These are phyloP conservation scores for Diaporthe caulivora DNA, from an alignment of 2,329 filamentous ascomycete genomes.

Conservation along the genomic window DNA sequence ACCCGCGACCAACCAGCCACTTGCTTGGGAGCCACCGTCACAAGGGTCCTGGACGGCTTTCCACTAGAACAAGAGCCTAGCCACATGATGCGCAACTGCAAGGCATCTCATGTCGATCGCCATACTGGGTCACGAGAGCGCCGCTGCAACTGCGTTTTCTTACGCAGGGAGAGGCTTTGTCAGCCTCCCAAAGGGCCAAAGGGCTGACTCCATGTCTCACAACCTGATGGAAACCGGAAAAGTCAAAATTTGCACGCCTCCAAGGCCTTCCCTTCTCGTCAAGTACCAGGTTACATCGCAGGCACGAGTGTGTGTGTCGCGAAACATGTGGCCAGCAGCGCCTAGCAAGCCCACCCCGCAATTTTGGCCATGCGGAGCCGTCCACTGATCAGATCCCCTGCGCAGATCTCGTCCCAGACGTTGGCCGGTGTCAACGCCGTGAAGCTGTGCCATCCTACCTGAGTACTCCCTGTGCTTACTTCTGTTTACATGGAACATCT, in stretches of 20 bases:
- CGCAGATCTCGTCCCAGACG: background rate
- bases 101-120: background rate
- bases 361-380: conserved; percentile 34
- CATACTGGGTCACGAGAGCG: conserved; percentile 9
- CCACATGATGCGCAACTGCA: background rate
- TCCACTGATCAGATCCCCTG: conserved; percentile 32
- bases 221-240: conserved; percentile 17
- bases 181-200: background rate
- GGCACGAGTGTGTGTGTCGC: background rate
- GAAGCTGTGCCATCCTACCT: background rate
- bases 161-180: background rate
- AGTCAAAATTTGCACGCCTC: background rate
- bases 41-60: background rate
- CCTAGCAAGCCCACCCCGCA: conserved; percentile 25
- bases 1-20: background rate
- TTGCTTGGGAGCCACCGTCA: background rate
- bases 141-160: background rate
- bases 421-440: background rate
- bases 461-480: background rate
- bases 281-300: conserved; percentile 17
- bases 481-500: conserved; percentile 11
- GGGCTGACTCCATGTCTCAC: conserved; percentile 12
- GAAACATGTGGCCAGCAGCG: conserved; percentile 27
- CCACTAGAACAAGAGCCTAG: background rate
- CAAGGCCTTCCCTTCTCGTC: conserved; percentile 1